Evolutionary conservation across 179 eudicot genomes (phyloP), one percentile per base, ranked within the genome.

Genomic region (Monotropa hypopitys): DNA sequence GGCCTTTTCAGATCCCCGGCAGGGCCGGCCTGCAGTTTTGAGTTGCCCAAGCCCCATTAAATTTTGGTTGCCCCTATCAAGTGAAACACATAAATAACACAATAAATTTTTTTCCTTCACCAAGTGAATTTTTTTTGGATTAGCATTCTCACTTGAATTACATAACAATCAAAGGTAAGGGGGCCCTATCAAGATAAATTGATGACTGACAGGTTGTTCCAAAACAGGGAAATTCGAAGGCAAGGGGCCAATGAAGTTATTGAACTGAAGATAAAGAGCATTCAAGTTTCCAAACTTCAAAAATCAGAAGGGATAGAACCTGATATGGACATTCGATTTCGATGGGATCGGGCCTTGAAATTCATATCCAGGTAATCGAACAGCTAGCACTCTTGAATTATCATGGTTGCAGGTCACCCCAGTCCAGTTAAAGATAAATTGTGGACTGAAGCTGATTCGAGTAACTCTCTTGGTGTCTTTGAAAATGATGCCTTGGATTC

Each of bases 281-380:
- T 90, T 72, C 74, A 93, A 80, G 75, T 85, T 90, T 71, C 77
- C 89, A 57, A 92, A 83, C 28, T 84, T 85, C 57, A 67, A n/a
- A 93, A 81, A 33, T 93, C 98, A 49, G 75, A 49, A 74, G 98
- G 98, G 67, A 93, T 86, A 23, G 75, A 74, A 56, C 97, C 98
- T 49, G 80, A 72, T 47, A 92, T 84, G 70, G 79, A n/a, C 78
- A 84, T 93, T 93, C 50, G 89, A 86, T 77, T 88, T 79, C 0
- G 62, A 42, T 30, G 98, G 98, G 65, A 92, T 84, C 40, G 82
- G 86, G n/a, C 98, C 98, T 13, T 75, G 83, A 63, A 91, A 86
- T 72, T 95, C 97, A 3, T 89, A 83, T 8, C 84, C 92, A 3
- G 97, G 96, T 70, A 92, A 76, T 28, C 96, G 79, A 5, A 92